These are phyloP conservation scores for Apiospora rasikravindrae DNA, from an alignment of 2,329 filamentous ascomycete species.

Conservation along the genomic window DNA sequence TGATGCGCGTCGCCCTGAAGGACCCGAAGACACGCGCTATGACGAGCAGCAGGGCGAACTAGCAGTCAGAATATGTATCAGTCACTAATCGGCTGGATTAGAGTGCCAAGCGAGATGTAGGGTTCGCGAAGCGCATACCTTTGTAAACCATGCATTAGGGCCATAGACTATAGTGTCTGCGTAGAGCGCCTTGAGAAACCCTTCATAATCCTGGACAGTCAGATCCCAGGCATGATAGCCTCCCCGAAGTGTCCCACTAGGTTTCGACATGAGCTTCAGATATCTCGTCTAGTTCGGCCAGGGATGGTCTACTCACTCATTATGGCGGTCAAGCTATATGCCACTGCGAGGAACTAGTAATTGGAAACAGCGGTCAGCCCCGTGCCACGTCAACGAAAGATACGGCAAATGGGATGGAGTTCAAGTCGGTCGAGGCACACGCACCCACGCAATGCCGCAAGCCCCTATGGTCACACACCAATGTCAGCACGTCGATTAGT, in stretches of 20 bases:
- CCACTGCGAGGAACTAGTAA: background rate
- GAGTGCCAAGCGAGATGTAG: too few relatives aligned
- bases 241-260: slow-evolving; percentile 14
- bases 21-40: slow-evolving; percentile 14
- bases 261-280: background rate
- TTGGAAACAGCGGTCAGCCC: background rate
- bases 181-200: slow-evolving; percentile 17
- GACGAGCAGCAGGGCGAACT: slow-evolving; percentile 13
- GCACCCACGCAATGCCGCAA: slow-evolving; percentile 10
- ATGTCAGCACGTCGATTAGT: background rate
- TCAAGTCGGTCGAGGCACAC: background rate
- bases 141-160: slow-evolving; percentile 17
- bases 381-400: background rate
- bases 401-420: background rate
- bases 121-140: background rate
- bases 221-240: slow-evolving; percentile 13
- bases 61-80: background rate
- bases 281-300: background rate
- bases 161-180: slow-evolving; percentile 14
- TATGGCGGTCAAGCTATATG: background rate
- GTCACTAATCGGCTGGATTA: background rate
- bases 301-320: slow-evolving; percentile 2
- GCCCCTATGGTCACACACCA: background rate
- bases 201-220: background rate
- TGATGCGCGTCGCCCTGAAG: slow-evolving; percentile 12